Conservation (phyloP, 352 stramenopile genomes). For the Phytophthora pisi region DNA sequence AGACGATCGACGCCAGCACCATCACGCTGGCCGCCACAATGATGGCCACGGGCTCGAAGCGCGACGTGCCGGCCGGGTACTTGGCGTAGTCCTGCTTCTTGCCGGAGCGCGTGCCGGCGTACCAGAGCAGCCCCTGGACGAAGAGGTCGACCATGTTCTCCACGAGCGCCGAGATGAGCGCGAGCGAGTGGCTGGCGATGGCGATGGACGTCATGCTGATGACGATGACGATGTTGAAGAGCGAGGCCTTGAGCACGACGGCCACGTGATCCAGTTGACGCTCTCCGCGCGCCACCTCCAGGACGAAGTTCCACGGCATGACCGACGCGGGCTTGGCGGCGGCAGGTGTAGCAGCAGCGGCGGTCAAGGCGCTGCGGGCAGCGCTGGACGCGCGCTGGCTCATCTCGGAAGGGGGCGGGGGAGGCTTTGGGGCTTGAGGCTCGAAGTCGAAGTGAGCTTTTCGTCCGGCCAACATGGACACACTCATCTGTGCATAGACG, state of each 20-base stretch:
- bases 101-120: conserved; percentile 81
- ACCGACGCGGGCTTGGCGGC: neutral
- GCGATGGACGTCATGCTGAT: conserved; percentile 72
- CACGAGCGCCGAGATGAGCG: conserved; percentile 90
- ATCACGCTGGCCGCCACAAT: conserved; percentile 93
- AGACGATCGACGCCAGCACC: conserved; percentile 90
- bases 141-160: conserved; percentile 95
- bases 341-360: neutral
- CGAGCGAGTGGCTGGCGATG: conserved; percentile 84
- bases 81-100: conserved; percentile 86
- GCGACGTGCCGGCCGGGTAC: conserved; percentile 91
- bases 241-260: conserved; percentile 57
- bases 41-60: conserved; percentile 93
- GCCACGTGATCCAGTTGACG: conserved; percentile 52
- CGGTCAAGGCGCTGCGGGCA: neutral
- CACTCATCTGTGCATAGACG: neutral
- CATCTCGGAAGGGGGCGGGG: conserved; percentile 2
- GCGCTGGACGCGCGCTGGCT: conserved; percentile 8
- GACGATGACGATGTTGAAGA: conserved; percentile 71
- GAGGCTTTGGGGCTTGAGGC: neutral
- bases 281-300: conserved; percentile 17
- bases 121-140: conserved; percentile 89
- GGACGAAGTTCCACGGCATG: conserved; percentile 14
- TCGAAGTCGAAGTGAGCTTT: conserved; percentile 8
- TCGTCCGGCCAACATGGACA: neutral